A percentile compares a stretch with the other conserved stretches of the same genome.
phyloP scores from a whole-genome alignment of 768 basidiomycete species.

The Boletellus sp. region DNA sequence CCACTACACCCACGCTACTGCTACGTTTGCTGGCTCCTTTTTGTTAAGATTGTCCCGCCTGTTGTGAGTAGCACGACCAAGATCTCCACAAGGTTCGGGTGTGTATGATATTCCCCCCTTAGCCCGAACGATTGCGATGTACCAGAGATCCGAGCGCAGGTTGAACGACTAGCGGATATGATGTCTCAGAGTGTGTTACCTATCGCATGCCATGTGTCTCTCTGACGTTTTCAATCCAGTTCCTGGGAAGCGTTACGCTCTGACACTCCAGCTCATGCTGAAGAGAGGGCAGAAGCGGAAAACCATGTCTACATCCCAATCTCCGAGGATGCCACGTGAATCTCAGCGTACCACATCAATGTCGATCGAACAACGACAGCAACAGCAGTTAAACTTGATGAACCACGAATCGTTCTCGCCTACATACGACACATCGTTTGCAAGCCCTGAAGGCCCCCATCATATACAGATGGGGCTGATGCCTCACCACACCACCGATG shows the following conservation, averaged over 20 bases:
- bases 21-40: conserved; percentile 91
- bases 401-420: conserved; percentile 54
- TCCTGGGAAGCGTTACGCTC: conserved; percentile 88
- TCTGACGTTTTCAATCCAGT: conserved; percentile 45
- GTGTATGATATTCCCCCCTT: background rate
- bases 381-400: conserved; percentile 24
- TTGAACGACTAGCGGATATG: conserved; percentile 72
- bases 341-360: conserved; percentile 46
- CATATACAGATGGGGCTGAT: conserved; percentile 31
- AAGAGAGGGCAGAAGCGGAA: conserved; percentile 69
- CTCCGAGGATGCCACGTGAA: conserved; percentile 58
- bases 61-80: conserved; percentile 55
- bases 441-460: conserved; percentile 30
- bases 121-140: conserved; percentile 85
- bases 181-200: conserved; percentile 69
- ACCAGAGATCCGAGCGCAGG: conserved; percentile 65
- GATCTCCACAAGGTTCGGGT: background rate
- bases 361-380: conserved; percentile 42
- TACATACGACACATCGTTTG: conserved; percentile 47
- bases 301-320: conserved; percentile 51
- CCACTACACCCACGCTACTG: conserved; percentile 89
- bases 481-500: conserved; percentile 27
- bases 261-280: conserved; percentile 86
- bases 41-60: conserved; percentile 80
- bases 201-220: background rate